These are phyloP conservation scores for Fusarium fujikuroi DNA, from an alignment of 2,329 filamentous ascomycete genomes.

Conservation along the genomic window DNA sequence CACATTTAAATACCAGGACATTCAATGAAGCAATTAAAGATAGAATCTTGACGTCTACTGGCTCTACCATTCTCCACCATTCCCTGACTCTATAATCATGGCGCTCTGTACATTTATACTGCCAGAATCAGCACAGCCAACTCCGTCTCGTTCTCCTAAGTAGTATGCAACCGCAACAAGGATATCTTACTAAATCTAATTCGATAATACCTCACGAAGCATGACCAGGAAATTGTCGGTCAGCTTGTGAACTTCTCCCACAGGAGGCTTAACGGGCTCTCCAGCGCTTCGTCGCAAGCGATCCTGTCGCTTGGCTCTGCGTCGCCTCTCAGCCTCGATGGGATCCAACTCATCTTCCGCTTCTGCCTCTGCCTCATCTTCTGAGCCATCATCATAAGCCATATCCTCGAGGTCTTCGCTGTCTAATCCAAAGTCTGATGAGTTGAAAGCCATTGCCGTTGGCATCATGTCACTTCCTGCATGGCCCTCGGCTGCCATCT, in stretches of 20 bases:
- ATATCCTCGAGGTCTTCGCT: conserved; percentile 88
- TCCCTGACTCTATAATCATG: background rate
- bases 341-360: conserved; percentile 85
- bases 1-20: background rate
- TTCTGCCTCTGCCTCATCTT: conserved; percentile 76
- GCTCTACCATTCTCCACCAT: background rate
- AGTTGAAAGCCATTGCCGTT: conserved; percentile 73
- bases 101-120: conserved; percentile 4
- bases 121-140: conserved; percentile 9
- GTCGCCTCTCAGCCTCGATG: conserved; percentile 84
- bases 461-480: conserved; percentile 60
- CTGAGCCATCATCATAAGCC: conserved; percentile 76
- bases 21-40: background rate
- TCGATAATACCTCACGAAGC: conserved; percentile 82
- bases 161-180: conserved; percentile 10
- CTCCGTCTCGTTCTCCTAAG: conserved; percentile 12
- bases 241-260: conserved; percentile 84
- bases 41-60: background rate
- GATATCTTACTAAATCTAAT: conserved; percentile 57
- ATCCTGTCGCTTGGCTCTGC: conserved; percentile 81
- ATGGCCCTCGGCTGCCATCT: conserved; percentile 88
- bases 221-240: conserved; percentile 83
- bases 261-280: conserved; percentile 82
- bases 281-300: conserved; percentile 82
- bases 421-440: conserved; percentile 89